Percentiles rank a stretch among this genome's conserved stretches.
phyloP scores from a whole-genome alignment of 495 filamentous ascomycete species.

The Talaromyces ruber region DNA sequence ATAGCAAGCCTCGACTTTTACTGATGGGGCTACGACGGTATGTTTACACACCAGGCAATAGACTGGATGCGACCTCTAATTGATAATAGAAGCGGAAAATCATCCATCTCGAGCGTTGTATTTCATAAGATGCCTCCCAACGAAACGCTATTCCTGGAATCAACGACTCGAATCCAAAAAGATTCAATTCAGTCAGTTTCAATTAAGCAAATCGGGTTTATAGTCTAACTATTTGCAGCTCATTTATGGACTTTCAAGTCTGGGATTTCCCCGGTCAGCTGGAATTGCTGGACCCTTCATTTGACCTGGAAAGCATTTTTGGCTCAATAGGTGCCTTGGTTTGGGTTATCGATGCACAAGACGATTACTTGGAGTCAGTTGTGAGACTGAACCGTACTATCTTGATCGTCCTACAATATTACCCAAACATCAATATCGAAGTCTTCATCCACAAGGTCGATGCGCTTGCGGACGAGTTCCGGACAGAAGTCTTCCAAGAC shows the following conservation, averaged over 20 bases:
- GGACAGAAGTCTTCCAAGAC: slow-evolving; percentile 85
- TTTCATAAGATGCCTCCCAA: slow-evolving; percentile 95
- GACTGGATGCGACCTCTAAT: background rate
- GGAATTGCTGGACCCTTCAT: slow-evolving; percentile 73
- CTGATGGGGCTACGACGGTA: slow-evolving; percentile 95
- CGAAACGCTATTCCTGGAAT: slow-evolving; percentile 91
- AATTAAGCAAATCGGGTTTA: too few relatives aligned
- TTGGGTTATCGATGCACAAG: slow-evolving; percentile 97
- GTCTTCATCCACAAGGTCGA: slow-evolving; percentile 99
- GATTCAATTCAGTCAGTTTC: slow-evolving; percentile 75
- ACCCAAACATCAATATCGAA: slow-evolving; percentile 88
- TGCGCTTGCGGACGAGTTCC: slow-evolving; percentile 88
- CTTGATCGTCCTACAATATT: slow-evolving; percentile 73
- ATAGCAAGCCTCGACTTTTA: slow-evolving; percentile 74
- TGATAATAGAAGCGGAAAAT: slow-evolving; percentile 76
- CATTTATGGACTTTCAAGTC: slow-evolving; percentile 97
- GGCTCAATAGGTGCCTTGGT: slow-evolving; percentile 87
- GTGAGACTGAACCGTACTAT: slow-evolving; percentile 80
- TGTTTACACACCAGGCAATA: slow-evolving; percentile 8
- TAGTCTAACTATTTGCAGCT: slow-evolving; percentile 40
- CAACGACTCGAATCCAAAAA: slow-evolving; percentile 85
- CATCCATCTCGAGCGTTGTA: slow-evolving; percentile 93
- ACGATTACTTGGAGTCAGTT: slow-evolving; percentile 89
- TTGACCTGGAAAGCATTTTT: slow-evolving; percentile 90
- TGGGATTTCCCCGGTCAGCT: slow-evolving; percentile 96